Evolutionary conservation across 805 yeast species (phyloP), one percentile per base, ranked within the genome.

Genomic region (Starmerella geochares): DNA sequence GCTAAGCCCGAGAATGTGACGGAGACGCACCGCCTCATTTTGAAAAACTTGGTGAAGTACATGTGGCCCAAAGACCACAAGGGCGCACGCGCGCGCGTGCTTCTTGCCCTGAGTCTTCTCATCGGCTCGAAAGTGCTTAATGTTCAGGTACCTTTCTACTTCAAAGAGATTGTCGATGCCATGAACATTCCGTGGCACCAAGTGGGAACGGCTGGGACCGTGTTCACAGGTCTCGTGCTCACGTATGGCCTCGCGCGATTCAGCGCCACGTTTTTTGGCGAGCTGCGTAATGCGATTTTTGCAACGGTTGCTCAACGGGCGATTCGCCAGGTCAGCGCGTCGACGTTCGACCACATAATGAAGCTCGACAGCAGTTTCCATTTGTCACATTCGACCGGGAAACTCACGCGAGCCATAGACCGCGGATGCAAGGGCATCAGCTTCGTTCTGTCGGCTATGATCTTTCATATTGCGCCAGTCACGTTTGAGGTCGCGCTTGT

Each of bases 351-450:
- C 39, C 97, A 90, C 65, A 69, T 92, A 47, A 72, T 92, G 65
- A 78, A 78, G 59, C 72, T 92, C 65, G 98, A 92, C 67, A 69
- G 88, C 48, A 83, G 86, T 19, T 92, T 90, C 75, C 98, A 92
- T 65, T 67, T 92, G 36, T 75, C 90, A 10, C 74, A 88, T 58
- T 97, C 92, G 65, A 92, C 98, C 0, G 98, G 98, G 57, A 97
- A 96, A 0, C 67, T 92, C 29, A 90, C 96, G 0, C 73, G 98
- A 54, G 97, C 97, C 1, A 92, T 92, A 60, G 98, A 92, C 61
- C 73, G 98, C 56, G 98, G 98, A 65, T 90, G 97, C 1, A 90
- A 92, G 60, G 98, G 98, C 70, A 90, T 92, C 48, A 81, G 94
- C 11, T 88, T 84, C 59, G 96, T 92, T 4, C 70, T 92, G 42